Conservation (phyloP, 805 yeast species). For the Candida rishiriensis region DNA sequence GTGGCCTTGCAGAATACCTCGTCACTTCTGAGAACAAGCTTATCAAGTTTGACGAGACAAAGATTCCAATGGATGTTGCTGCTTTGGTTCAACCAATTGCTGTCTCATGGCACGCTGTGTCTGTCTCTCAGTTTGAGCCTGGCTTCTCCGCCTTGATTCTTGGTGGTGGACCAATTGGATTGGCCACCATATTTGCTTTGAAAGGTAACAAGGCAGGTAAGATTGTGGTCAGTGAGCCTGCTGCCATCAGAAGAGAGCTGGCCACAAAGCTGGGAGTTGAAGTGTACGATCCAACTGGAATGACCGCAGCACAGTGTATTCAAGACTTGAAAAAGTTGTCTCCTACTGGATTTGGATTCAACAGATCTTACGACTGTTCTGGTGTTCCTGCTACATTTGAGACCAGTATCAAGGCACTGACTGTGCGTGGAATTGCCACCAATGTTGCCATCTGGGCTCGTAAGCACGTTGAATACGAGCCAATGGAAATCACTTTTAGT, state of each 20-base stretch:
- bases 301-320: conserved; percentile 25
- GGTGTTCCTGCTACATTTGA: conserved; percentile 45
- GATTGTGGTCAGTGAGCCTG: conserved; percentile 59
- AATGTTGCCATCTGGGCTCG: conserved; percentile 51
- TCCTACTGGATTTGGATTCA: conserved; percentile 42
- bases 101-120: conserved; percentile 57
- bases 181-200: conserved; percentile 50
- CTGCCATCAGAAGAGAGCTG: conserved; percentile 53
- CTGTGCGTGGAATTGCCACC: conserved; percentile 40
- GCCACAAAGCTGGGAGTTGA: conserved; percentile 46
- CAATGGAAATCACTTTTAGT: conserved; percentile 41
- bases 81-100: conserved; percentile 56
- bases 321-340: conserved; percentile 31
- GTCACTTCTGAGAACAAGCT: conserved; percentile 37
- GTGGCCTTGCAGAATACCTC: conserved; percentile 43
- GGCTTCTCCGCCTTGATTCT: conserved; percentile 47
- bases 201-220: conserved; percentile 43
- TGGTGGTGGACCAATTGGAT: conserved; percentile 59
- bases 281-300: conserved; percentile 32
- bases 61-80: conserved; percentile 46
- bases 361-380: conserved; percentile 50
- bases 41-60: conserved; percentile 33
- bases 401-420: conserved; percentile 35
- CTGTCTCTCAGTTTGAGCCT: conserved; percentile 36
- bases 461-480: conserved; percentile 37